Evolutionary conservation across 2,329 filamentous ascomycete genomes (phyloP), one percentile per base, ranked within the genome.

Genomic region (Talaromyces sp.): DNA sequence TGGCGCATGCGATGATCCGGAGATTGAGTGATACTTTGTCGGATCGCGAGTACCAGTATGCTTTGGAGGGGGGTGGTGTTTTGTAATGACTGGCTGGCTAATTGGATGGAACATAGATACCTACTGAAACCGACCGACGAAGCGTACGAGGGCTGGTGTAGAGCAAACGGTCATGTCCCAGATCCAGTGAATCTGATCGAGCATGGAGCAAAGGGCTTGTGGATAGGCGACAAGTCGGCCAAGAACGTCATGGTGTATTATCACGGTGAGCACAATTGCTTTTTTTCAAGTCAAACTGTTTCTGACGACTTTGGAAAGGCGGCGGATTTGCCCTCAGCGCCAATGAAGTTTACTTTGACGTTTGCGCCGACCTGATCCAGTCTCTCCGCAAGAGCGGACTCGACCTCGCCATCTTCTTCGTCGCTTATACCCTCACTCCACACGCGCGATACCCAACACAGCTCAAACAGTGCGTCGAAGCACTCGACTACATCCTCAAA

Each of bases 361-460:
- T 79, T 74, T 72, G 77, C 62, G 65, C 66, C 19, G 71, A 76
- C 21, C 66, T 82, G 50, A 68, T 77, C 55, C 65, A 75, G 41
- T 66, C 68, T 3, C 68, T 82, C 17, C 72, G 74, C 32, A 69
- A 69, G 14, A 65, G 65, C 19, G 78, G 77, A 51, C 73, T 80
- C 51, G 72, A 77, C 48, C 70, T 81, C 38, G 75, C 81, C 43
- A 69, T 80, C 46, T 75, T 85, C 54, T 72, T 85, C 57, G 74
- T 83, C 17, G 76, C 77, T 29, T 88, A 87, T 70, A 79, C 79
- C 14, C 78, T 86, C 27, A 77, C 82, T 1, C 76, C 77, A 0
- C 62, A 70, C 21, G 70, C 63, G 3, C 65, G 56, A 12, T 78
- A 78, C 61, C 77, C 77, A 19, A 72, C 67, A 3, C 76, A 77